These are phyloP conservation scores for Astrothelium macrocarpum DNA, from an alignment of 495 filamentous ascomycete genomes.

Conservation along the genomic window DNA sequence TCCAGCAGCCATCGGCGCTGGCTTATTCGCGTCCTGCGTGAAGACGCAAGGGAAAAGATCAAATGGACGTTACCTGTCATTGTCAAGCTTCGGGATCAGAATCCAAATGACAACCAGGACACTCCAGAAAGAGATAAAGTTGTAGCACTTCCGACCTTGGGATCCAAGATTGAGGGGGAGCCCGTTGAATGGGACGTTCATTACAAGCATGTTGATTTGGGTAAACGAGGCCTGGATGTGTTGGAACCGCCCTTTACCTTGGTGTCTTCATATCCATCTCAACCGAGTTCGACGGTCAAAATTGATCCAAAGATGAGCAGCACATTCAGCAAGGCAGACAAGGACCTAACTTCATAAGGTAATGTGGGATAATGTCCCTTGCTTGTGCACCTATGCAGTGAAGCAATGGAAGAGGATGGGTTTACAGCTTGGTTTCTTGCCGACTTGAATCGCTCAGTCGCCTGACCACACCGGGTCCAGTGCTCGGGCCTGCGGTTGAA, in stretches of 20 bases:
- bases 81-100: conserved; percentile 2
- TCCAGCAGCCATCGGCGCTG: neutral
- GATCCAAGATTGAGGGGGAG: neutral
- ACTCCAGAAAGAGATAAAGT: conserved; percentile 2
- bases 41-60: neutral
- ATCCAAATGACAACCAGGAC: neutral
- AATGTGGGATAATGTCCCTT: no score
- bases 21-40: neutral
- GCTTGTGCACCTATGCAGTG: no score
- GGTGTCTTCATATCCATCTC: neutral
- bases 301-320: neutral
- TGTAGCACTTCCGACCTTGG: conserved; percentile 21
- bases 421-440: conserved; percentile 26
- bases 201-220: conserved; percentile 27
- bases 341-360: no score
- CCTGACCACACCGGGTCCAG: conserved; percentile 11
- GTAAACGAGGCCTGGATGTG: neutral
- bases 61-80: conserved; percentile 16
- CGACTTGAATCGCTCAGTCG: conserved; percentile 25
- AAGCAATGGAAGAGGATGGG: no score
- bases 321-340: no score
- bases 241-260: neutral
- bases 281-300: neutral
- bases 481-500: neutral
- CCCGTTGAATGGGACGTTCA: conserved; percentile 16